These are phyloP conservation scores for Russula brevipes DNA, from an alignment of 768 basidiomycete genomes.

Conservation along the genomic window DNA sequence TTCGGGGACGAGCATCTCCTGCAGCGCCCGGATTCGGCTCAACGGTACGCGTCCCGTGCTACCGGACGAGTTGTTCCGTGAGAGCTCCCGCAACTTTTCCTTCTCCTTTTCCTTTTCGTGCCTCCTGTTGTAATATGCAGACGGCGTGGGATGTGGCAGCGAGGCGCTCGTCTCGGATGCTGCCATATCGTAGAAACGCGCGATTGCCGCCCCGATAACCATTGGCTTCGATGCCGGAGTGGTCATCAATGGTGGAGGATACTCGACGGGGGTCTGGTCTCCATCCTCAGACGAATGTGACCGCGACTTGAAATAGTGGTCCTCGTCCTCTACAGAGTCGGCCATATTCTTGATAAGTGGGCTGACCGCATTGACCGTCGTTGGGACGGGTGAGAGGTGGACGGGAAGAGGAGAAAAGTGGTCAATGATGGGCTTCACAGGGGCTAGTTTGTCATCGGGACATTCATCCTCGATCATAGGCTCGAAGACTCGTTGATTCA, in stretches of 20 bases:
- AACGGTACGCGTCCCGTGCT: conserved; percentile 17
- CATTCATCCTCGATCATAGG: conserved; percentile 22
- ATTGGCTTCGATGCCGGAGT: conserved; percentile 17
- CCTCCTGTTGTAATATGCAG: conserved; percentile 22
- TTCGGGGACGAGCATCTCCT: conserved; percentile 22
- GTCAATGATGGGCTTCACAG: conserved; percentile 8
- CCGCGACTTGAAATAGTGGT: conserved; percentile 14
- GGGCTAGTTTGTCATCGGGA: conserved; percentile 1
- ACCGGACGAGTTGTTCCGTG: conserved; percentile 25
- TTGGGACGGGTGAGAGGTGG: conserved; percentile 24
- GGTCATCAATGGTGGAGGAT: conserved; percentile 3
- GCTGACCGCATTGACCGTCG: conserved; percentile 16
- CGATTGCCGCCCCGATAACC: conserved; percentile 16
- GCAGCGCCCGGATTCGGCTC: conserved; percentile 17
- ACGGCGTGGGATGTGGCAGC: conserved; percentile 22
- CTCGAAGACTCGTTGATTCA: conserved; percentile 16
- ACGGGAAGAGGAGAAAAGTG: conserved; percentile 26
- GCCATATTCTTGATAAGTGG: conserved; percentile 15
- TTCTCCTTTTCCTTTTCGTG: conserved; percentile 25
- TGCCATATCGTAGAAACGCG: conserved; percentile 22
- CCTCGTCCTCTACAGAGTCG: conserved; percentile 11
- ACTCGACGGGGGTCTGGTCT: conserved; percentile 18
- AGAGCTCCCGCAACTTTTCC: conserved; percentile 24
- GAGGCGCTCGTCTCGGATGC: conserved; percentile 22
- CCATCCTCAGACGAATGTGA: conserved; percentile 11